These are phyloP conservation scores for Citrus reticulata DNA, from an alignment of 345 rosid genomes.

Conservation along the genomic window DNA sequence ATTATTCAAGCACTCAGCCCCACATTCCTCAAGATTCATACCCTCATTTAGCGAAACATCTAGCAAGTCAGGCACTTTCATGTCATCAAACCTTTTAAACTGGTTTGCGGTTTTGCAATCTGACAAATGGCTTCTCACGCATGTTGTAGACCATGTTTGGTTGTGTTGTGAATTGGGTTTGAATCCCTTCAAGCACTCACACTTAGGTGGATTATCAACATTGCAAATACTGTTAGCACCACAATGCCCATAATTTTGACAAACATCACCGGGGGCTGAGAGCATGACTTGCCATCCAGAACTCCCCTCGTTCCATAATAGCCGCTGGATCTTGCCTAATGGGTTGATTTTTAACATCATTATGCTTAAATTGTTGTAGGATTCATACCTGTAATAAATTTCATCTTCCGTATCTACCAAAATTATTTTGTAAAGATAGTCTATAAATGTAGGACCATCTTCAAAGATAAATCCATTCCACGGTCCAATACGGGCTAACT, in stretches of 20 bases:
- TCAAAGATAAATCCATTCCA: constrained; percentile 36
- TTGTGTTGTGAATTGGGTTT: constrained; percentile 16
- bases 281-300: not conserved
- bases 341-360: not conserved
- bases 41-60: no score
- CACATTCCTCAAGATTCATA: constrained; percentile 8
- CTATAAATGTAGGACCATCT: not conserved
- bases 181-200: constrained; percentile 26
- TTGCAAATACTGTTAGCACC: constrained; percentile 23
- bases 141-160: not conserved
- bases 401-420: not conserved
- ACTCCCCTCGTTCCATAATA: constrained; percentile 13
- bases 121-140: no score
- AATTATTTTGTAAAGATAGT: not conserved
- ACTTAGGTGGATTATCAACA: constrained; percentile 19
- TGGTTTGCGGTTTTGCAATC: no score
- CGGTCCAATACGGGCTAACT: constrained; percentile 20
- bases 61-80: no score
- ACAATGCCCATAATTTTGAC: constrained; percentile 22
- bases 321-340: not conserved
- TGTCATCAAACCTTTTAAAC: no score
- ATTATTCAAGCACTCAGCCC: not conserved
- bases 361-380: not conserved
- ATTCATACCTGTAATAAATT: constrained; percentile 16
- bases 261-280: constrained; percentile 13